Evolutionary conservation across 2,329 filamentous ascomycete species (phyloP).

Genomic region (Chrysoporthe puriensis): DNA sequence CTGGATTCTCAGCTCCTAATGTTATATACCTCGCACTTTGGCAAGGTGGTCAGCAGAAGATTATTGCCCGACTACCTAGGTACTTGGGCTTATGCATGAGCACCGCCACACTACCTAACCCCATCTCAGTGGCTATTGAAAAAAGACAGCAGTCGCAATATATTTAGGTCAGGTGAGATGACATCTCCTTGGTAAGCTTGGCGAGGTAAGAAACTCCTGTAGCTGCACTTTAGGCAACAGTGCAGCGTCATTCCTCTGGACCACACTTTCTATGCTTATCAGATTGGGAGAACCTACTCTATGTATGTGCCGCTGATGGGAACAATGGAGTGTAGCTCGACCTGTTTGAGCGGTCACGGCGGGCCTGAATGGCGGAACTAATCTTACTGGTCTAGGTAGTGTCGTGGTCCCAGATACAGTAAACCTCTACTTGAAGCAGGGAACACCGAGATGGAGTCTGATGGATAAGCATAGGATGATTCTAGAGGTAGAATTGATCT

Average conservation of each 20-base stretch:
- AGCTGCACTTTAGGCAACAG: neutral
- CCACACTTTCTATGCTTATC: neutral
- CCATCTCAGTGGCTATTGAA: neutral
- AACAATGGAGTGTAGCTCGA: no score
- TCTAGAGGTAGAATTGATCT: no score
- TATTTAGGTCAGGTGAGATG: no score
- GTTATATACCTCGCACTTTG: neutral
- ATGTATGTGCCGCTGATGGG: no score
- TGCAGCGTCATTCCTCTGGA: neutral
- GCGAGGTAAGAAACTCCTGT: neutral
- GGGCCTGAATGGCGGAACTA: no score
- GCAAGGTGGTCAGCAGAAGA: neutral
- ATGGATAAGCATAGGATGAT: no score
- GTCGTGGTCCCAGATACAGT: no score
- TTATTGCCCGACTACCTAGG: neutral
- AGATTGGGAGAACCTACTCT: neutral
- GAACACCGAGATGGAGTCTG: no score
- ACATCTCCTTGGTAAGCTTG: neutral
- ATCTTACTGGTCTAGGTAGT: no score
- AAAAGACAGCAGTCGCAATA: no score
- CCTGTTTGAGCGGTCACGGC: no score
- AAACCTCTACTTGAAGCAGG: no score
- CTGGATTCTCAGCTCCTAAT: neutral
- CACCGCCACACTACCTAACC: neutral
- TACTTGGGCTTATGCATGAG: neutral